Evolutionary conservation across 345 rosid genomes (phyloP), one percentile per base, ranked within the genome.

Genomic region (Lagerstroemia speciosa): DNA sequence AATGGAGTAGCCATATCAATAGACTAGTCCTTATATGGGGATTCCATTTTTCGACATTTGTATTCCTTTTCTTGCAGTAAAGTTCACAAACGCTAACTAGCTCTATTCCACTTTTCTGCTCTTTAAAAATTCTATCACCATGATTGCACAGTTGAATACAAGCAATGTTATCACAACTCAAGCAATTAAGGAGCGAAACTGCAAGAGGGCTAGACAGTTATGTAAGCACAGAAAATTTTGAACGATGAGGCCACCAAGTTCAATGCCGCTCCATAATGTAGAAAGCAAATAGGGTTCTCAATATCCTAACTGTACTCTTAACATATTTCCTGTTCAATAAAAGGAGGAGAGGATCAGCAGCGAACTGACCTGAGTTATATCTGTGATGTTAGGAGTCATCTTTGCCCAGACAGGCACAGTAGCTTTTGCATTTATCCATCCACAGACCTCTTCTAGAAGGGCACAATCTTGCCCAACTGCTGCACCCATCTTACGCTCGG

Each of bases 341-440:
- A 48, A 48, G 24, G 55, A 48, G 24, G 55, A 8, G 0, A 48
- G 9, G 55, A 19, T 48, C 37, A n/a, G 60, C 31, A 66, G 71
- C 33, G 24, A 58, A 43, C 68, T 61, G 27, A 89, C 98, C 96
- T 86, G 76, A 66, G 98, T 79, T 65, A 94, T 94, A 83, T 94
- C 99, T 2, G 99, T 94, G 70, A 94, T 83, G 67, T 94, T 94
- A 72, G 99, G 99, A 83, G 99, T 94, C 99, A 94, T 94, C 86
- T 94, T 94, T 22, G 96, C 95, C 99, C 99, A 94, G 10, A 91
- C 98, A n/a, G 99, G 99, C 62, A 94, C 87, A 55, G 92, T 83
- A 60, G 99, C 97, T 82, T 91, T 94, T 22, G 93, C 98, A 62
- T 94, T 94, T 60, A 94, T 75, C 99, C 99, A 94, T 48, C 91